These are phyloP conservation scores for Stachybotrys elegans DNA, from an alignment of 2,329 filamentous ascomycete species.

Conservation along the genomic window DNA sequence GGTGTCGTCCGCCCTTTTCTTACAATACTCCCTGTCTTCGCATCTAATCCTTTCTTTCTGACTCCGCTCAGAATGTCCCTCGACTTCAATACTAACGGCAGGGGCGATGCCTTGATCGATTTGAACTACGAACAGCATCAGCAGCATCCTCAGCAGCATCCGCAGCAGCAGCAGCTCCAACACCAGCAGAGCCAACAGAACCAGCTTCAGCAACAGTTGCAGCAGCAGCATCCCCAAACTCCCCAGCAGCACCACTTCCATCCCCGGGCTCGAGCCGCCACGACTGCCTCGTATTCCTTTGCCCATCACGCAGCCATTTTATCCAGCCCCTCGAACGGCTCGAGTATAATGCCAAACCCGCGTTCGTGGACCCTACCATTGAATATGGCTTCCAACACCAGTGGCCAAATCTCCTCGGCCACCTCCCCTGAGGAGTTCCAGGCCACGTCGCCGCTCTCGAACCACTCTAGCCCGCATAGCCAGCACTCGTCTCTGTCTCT, in stretches of 20 bases:
- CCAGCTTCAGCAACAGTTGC: conserved; percentile 10
- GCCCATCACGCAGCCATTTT: conserved; percentile 16
- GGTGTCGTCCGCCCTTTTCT: conserved; percentile 34
- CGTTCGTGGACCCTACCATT: conserved; percentile 47
- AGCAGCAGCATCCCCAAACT: neutral
- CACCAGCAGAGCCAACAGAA: conserved; percentile 14
- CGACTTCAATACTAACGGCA: conserved; percentile 53
- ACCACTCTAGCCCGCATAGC: conserved; percentile 47
- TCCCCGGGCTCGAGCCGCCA: conserved; percentile 19
- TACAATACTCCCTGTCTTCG: conserved; percentile 30
- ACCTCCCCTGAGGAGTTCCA: conserved; percentile 45
- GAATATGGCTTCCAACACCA: conserved; percentile 42
- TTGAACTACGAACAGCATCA: conserved; percentile 48
- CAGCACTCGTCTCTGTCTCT: conserved; percentile 41
- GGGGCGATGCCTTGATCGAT: conserved; percentile 56
- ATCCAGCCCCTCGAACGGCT: conserved; percentile 25
- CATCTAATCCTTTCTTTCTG: conserved; percentile 24
- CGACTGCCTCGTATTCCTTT: conserved; percentile 6
- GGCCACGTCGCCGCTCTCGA: conserved; percentile 43
- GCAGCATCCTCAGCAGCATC: conserved; percentile 28
- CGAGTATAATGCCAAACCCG: conserved; percentile 29
- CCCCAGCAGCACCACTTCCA: conserved; percentile 4
- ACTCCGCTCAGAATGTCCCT: conserved; percentile 45
- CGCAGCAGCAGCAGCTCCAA: conserved; percentile 18
- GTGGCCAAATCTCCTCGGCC: conserved; percentile 38